Percentiles rank a stretch among this genome's conserved stretches.
These are phyloP conservation scores for Hypoxylon subgilvum DNA, from an alignment of 495 filamentous ascomycete species.

Conservation along the genomic window DNA sequence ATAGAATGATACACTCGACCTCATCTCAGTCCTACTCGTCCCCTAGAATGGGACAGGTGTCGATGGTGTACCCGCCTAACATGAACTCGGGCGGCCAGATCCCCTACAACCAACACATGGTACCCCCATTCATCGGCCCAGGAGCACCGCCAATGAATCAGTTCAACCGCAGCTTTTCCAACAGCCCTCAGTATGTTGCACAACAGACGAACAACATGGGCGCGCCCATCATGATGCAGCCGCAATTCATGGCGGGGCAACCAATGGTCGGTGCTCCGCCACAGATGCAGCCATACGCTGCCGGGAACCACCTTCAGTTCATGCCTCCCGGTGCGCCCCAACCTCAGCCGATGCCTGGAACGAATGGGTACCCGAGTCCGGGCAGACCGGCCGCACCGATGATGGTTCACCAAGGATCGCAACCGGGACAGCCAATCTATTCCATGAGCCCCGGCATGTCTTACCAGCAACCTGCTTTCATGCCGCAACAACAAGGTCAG, in stretches of 20 bases:
- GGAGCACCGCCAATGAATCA: conserved; percentile 63
- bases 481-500: conserved; percentile 66
- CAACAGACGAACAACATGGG: conserved; percentile 69
- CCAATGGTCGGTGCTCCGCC: conserved; percentile 68
- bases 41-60: conserved; percentile 71
- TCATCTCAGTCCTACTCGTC: conserved; percentile 78
- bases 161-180: conserved; percentile 58
- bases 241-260: conserved; percentile 62
- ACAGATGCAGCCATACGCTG: conserved; percentile 76
- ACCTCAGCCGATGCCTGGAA: conserved; percentile 63
- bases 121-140: conserved; percentile 71
- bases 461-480: conserved; percentile 69
- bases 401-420: conserved; percentile 74
- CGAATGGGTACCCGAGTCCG: conserved; percentile 84
- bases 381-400: conserved; percentile 79
- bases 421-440: conserved; percentile 74
- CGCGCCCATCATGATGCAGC: conserved; percentile 80
- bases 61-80: conserved; percentile 72
- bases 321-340: conserved; percentile 67
- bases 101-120: conserved; percentile 73
- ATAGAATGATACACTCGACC: conserved; percentile 84
- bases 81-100: conserved; percentile 73
- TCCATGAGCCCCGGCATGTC: conserved; percentile 70
- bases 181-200: conserved; percentile 69
- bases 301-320: conserved; percentile 61